These are phyloP conservation scores for Chaetomium fimeti DNA, from an alignment of 495 filamentous ascomycete genomes.

Conservation along the genomic window DNA sequence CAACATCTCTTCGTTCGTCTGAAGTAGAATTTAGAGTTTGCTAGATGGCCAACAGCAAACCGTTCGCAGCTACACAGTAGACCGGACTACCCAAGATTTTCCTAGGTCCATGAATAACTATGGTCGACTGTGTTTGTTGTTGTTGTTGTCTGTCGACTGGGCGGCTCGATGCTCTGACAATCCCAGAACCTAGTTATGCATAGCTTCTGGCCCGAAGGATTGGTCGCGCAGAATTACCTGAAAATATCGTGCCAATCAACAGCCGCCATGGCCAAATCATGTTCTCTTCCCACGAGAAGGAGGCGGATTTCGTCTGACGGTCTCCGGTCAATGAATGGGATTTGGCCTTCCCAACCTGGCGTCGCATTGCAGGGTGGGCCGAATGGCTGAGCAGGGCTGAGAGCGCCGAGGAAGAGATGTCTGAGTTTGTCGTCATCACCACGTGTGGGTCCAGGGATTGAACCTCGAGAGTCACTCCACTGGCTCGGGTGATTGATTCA, in stretches of 20 bases:
- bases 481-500: not conserved
- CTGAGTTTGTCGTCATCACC: not conserved
- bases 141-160: not conserved
- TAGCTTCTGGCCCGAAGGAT: too few species aligned
- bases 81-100: not conserved
- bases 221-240: too few species aligned
- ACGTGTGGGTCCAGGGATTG: not conserved
- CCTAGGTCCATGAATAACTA: not conserved
- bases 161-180: not conserved
- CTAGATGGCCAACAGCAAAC: too few species aligned
- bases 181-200: too few species aligned
- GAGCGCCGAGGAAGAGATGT: not conserved
- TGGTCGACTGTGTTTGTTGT: not conserved
- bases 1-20: constrained; percentile 7
- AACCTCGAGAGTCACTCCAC: not conserved
- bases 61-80: not conserved
- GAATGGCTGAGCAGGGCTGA: constrained; percentile 13
- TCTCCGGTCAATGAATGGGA: not conserved
- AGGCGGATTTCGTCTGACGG: not conserved
- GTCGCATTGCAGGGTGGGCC: constrained; percentile 7
- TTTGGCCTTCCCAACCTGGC: not conserved
- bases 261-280: too few species aligned
- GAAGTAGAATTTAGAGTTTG: not conserved
- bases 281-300: not conserved
- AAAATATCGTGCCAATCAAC: too few species aligned